Evolutionary conservation across 2,329 filamentous ascomycete species (phyloP), one percentile per base, ranked within the genome.

Genomic region (Aspergillus udagawae): DNA sequence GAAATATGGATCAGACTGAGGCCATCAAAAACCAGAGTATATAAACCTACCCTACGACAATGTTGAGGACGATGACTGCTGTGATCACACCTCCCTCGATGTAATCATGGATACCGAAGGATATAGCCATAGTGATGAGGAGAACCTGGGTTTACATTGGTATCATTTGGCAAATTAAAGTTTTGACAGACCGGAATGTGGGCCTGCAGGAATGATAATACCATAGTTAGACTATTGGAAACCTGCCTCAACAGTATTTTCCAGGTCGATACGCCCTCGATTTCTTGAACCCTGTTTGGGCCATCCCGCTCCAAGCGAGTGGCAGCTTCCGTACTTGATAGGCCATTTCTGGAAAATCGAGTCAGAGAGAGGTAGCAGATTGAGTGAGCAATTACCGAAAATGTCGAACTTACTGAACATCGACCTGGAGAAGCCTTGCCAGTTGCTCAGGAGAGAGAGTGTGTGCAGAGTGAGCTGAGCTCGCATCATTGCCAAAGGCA

Each of bases 161-260:
- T 56, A 64, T 60, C 41, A 52, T 51, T 14, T 12, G 23, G 20
- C 44, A 23, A 14, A 1, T 47, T 7, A 53, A 28, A 51, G 51
- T 20, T 20, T 28, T 8, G 10, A 45, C 25, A 6, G 3, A 27
- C n/a, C 29, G 27, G 21, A 17, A n/a, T 23, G 23, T 49, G 52
- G 28, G 14, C 45, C 56, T 60, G 41, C 51, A 20, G n/a, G 52
- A 51, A 17, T 56, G 47, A 44, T 69, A 75, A 65, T 74, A 81
- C 86, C 70, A 88, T 80, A 62, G 88, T 91, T 75, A 91, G 79
- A 77, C 87, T 89, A 77, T 91, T 91, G 63, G 87, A 89, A 65
- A 90, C 83, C 78, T 91, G 88, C 70, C 87, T 88, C 76, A 91
- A 75, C 77, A 91, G 82, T 77, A 91, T 89, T 77, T 88, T 84